These are phyloP conservation scores for Alternaria longipes DNA, from an alignment of 2,329 filamentous ascomycete genomes.

Conservation along the genomic window DNA sequence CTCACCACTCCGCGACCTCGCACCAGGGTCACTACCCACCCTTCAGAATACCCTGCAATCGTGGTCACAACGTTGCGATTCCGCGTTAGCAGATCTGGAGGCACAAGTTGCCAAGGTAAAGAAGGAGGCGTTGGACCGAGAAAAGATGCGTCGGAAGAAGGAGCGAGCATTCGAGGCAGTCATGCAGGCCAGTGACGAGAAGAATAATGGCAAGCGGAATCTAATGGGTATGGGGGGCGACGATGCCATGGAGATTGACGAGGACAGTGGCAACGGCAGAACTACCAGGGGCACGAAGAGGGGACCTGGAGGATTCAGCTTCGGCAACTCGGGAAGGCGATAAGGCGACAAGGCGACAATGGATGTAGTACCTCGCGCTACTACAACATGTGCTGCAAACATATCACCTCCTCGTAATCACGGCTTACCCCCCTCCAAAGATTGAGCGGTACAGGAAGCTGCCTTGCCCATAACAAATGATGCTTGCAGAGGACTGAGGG, in stretches of 20 bases:
- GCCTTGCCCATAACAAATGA: background rate
- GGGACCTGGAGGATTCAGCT: conserved; percentile 37
- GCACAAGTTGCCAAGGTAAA: conserved; percentile 75
- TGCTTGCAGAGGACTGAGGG: background rate
- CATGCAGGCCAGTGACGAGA: conserved; percentile 39
- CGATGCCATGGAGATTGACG: conserved; percentile 51
- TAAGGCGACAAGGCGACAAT: conserved; percentile 34
- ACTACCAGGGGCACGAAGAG: conserved; percentile 42
- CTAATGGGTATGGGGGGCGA: conserved; percentile 33
- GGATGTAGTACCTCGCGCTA: background rate
- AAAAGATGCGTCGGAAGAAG: conserved; percentile 55
- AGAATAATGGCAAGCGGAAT: conserved; percentile 36
- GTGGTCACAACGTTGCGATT: conserved; percentile 82
- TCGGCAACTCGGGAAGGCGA: conserved; percentile 39
- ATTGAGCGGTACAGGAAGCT: background rate
- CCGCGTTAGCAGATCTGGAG: conserved; percentile 78
- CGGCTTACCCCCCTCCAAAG: background rate
- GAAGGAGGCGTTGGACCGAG: conserved; percentile 50
- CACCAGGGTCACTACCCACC: conserved; percentile 73
- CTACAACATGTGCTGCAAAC: background rate
- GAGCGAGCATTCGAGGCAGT: conserved; percentile 50
- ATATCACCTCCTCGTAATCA: background rate
- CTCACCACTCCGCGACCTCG: conserved; percentile 85
- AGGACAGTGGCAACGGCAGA: conserved; percentile 41
- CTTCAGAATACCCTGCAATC: conserved; percentile 74